A percentile compares a stretch with the other conserved stretches of the same genome.
These are phyloP conservation scores for Penicillium polonicum DNA, from an alignment of 2,329 filamentous ascomycete genomes.

Conservation along the genomic window DNA sequence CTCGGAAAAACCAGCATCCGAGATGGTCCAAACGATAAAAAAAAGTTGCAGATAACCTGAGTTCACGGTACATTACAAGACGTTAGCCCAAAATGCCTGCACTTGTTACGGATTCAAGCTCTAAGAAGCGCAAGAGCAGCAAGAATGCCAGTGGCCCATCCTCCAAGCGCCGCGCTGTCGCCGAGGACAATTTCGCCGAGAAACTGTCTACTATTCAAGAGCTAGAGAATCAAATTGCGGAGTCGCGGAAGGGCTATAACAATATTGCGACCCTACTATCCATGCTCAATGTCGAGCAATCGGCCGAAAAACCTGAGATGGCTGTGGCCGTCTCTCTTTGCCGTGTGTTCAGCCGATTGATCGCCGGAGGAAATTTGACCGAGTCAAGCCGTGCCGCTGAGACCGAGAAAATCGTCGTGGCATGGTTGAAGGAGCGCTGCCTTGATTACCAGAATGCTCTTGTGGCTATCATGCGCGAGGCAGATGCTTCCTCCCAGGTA, in stretches of 20 bases:
- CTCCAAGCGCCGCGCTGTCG: slow-evolving; percentile 48
- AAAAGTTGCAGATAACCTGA: slow-evolving; percentile 18
- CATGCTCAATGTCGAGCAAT: slow-evolving; percentile 53
- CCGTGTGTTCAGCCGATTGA: slow-evolving; percentile 77
- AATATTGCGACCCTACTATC: slow-evolving; percentile 74
- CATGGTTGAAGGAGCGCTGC: slow-evolving; percentile 76
- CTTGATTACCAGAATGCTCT: slow-evolving; percentile 68
- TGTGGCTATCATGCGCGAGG: slow-evolving; percentile 58
- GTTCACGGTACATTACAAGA: slow-evolving; percentile 14
- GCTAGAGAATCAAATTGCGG: slow-evolving; percentile 76
- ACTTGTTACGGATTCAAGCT: slow-evolving; percentile 23
- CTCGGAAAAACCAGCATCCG: slow-evolving; percentile 37
- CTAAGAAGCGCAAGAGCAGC: slow-evolving; percentile 43
- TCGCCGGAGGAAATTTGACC: slow-evolving; percentile 69
- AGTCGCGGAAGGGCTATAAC: slow-evolving; percentile 89
- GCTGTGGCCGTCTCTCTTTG: slow-evolving; percentile 78
- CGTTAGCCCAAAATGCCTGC: slow-evolving; percentile 30
- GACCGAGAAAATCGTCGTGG: slow-evolving; percentile 70
- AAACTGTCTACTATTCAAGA: slow-evolving; percentile 66
- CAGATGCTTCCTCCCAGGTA: slow-evolving; percentile 58
- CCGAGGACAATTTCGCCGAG: slow-evolving; percentile 51
- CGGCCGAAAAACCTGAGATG: slow-evolving; percentile 57
- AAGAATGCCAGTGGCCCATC: slow-evolving; percentile 38
- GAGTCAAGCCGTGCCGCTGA: slow-evolving; percentile 65
- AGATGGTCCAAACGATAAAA: slow-evolving; percentile 31